These are phyloP conservation scores for Pinus tabuliformis DNA, from an alignment of 75 land plant genomes.

Conservation along the genomic window DNA sequence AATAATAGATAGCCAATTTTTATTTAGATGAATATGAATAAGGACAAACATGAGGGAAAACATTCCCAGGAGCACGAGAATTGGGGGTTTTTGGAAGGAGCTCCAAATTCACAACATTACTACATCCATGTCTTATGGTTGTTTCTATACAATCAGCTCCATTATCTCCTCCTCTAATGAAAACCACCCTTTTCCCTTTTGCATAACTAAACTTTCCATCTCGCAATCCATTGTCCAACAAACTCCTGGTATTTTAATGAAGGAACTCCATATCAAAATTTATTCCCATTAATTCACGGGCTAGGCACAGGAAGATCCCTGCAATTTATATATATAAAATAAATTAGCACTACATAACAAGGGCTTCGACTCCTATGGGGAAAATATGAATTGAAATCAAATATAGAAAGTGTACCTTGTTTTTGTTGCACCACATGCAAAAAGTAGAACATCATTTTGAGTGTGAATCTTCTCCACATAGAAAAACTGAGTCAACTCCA, in stretches of 20 bases:
- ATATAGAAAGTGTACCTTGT: no score
- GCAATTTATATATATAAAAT: constrained; percentile 21
- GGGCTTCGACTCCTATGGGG: no score
- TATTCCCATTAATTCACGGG: constrained; percentile 78
- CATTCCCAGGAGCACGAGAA: constrained; percentile 83
- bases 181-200: constrained; percentile 91
- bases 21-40: neutral
- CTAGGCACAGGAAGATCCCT: constrained; percentile 95
- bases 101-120: no score
- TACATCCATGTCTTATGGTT: no score
- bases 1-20: neutral
- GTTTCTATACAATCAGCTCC: constrained; percentile 97
- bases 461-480: no score
- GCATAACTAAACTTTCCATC: constrained; percentile 96
- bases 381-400: no score
- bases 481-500: no score
- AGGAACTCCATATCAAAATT: constrained; percentile 99
- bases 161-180: constrained; percentile 98
- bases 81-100: constrained; percentile 87
- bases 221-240: no score
- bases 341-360: neutral
- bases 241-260: no score
- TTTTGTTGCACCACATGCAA: no score
- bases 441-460: no score
- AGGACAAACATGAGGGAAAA: constrained; percentile 89